Percentiles rank a stretch among this genome's conserved stretches.
These are phyloP conservation scores for Aspergillus bertholletiae DNA, from an alignment of 495 filamentous ascomycete genomes.

Conservation along the genomic window DNA sequence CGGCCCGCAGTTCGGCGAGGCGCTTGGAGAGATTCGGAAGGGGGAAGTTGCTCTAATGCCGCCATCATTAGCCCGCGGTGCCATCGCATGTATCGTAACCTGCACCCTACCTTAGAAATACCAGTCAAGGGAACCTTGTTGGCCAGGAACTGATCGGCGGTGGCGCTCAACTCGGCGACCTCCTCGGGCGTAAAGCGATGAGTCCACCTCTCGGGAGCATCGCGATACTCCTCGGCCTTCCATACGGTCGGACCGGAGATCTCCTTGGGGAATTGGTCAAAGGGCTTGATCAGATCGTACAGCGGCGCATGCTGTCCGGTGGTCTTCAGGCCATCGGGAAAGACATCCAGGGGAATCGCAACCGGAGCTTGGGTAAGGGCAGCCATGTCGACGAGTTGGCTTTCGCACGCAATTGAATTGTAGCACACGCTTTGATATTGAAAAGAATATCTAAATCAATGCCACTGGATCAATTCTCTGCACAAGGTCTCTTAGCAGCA, in stretches of 20 bases:
- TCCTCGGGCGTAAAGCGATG: constrained; percentile 66
- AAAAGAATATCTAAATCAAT: too few relatives aligned
- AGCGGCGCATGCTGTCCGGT: constrained; percentile 79
- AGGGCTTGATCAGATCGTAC: constrained; percentile 62
- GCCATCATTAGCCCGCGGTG: not conserved
- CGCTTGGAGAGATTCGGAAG: constrained; percentile 59
- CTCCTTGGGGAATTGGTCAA: constrained; percentile 67
- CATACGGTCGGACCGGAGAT: constrained; percentile 78
- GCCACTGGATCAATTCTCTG: too few relatives aligned
- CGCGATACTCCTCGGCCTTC: constrained; percentile 66
- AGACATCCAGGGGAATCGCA: constrained; percentile 35
- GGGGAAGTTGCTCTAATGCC: constrained; percentile 48
- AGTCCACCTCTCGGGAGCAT: constrained; percentile 72
- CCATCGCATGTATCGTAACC: not conserved
- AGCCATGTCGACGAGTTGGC: constrained; percentile 21
- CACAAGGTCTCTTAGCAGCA: too few relatives aligned
- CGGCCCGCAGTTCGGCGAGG: constrained; percentile 56
- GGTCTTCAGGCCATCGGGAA: constrained; percentile 60
- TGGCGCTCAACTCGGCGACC: constrained; percentile 61
- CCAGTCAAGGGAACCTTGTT: constrained; percentile 62
- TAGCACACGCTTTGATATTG: not conserved
- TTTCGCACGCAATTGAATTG: not conserved
- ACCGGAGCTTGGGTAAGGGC: constrained; percentile 33
- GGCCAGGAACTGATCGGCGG: constrained; percentile 66
- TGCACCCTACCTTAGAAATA: constrained; percentile 56